phyloP scores from a whole-genome alignment of 495 filamentous ascomycete species.

The Aspergillus carlsbadensis region DNA sequence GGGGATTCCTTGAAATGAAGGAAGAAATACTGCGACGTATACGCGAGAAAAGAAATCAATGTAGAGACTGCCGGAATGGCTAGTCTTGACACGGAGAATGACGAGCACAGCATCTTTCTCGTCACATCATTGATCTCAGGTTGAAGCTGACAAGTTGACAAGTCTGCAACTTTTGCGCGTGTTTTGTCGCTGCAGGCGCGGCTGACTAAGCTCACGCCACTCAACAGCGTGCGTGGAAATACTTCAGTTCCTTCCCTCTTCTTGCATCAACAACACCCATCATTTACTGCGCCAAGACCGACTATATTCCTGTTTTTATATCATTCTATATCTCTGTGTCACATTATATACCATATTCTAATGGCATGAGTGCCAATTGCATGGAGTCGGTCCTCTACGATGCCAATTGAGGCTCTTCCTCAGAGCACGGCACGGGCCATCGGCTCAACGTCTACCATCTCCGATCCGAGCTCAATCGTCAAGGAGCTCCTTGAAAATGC shows the following conservation, averaged over 20 bases:
- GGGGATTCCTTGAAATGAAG: constrained; percentile 68
- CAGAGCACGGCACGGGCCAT: constrained; percentile 62
- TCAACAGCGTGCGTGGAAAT: constrained; percentile 3
- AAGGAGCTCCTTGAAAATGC: constrained; percentile 95
- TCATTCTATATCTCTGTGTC: neutral
- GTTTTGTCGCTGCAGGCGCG: neutral
- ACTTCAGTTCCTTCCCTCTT: neutral
- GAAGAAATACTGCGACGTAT: constrained; percentile 82
- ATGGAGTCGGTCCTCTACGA: constrained; percentile 16
- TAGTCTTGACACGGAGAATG: constrained; percentile 34
- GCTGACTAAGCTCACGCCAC: constrained; percentile 6
- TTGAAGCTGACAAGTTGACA: neutral
- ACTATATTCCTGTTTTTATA: neutral
- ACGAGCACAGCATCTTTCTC: constrained; percentile 19
- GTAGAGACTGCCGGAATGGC: constrained; percentile 64
- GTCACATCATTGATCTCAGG: neutral
- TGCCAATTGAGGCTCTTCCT: constrained; percentile 69
- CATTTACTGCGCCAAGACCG: neutral
- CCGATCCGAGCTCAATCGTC: constrained; percentile 69
- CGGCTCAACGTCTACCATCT: constrained; percentile 70
- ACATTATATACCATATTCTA: neutral
- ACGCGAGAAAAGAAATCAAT: constrained; percentile 77
- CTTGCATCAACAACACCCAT: neutral
- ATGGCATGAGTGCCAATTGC: neutral
- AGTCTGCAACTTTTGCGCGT: neutral